Conservation (phyloP, 495 filamentous ascomycete genomes). For the Thozetella sp. region DNA sequence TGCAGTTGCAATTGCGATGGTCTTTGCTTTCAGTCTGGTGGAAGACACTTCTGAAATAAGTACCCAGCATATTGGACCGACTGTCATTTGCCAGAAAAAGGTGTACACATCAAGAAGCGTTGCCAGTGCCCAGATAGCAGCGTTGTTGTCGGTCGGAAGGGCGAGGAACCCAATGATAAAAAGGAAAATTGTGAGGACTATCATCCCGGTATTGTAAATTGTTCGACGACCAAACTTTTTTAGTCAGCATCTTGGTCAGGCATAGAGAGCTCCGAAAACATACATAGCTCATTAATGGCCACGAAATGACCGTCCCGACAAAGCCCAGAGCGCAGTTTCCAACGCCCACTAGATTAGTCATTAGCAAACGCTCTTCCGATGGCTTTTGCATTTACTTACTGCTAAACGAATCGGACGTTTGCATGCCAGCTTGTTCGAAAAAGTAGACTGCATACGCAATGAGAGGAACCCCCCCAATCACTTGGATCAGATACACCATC, state of each 20-base stretch:
- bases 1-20: conserved; percentile 62
- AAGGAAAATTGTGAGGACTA: conserved; percentile 44
- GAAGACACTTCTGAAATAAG: conserved; percentile 62
- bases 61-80: conserved; percentile 65
- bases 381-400: not conserved
- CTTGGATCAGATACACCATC: conserved; percentile 51
- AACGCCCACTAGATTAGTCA: not conserved
- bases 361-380: not conserved
- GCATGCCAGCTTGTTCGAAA: conserved; percentile 62
- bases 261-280: conserved; percentile 26
- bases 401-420: conserved; percentile 44
- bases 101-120: conserved; percentile 58
- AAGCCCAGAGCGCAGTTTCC: conserved; percentile 45
- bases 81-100: conserved; percentile 54
- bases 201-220: conserved; percentile 55
- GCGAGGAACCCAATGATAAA: conserved; percentile 61
- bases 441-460: conserved; percentile 66
- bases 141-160: conserved; percentile 40
- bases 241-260: conserved; percentile 46
- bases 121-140: conserved; percentile 53
- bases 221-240: conserved; percentile 55
- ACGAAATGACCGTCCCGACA: conserved; percentile 20
- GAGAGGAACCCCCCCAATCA: conserved; percentile 49
- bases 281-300: not conserved
- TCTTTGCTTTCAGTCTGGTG: conserved; percentile 60